Conservation (phyloP, 768 basidiomycete genomes). For the Leccinum rimulosum region DNA sequence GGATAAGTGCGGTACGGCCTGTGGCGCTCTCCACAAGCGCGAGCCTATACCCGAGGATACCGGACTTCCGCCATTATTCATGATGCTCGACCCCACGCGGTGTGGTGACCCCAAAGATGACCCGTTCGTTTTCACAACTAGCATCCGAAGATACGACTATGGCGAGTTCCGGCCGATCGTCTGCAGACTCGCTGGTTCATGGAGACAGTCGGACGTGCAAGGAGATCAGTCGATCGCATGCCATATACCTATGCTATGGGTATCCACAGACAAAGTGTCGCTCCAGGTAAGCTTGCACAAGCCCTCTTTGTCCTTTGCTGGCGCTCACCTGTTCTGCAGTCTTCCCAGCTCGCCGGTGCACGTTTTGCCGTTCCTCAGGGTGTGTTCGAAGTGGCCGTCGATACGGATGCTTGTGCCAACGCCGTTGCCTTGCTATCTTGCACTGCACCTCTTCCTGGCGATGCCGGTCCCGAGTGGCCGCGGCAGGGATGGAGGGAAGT, state of each 20-base stretch:
- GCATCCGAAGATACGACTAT: slow-evolving; percentile 74
- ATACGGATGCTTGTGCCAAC: slow-evolving; percentile 62
- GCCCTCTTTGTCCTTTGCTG: not conserved
- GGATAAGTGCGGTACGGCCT: slow-evolving; percentile 88
- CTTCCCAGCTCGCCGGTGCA: slow-evolving; percentile 53
- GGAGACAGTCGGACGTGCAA: slow-evolving; percentile 67
- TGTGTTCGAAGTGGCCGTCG: slow-evolving; percentile 47
- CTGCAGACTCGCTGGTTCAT: slow-evolving; percentile 67
- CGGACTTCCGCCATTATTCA: slow-evolving; percentile 57
- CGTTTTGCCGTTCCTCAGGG: slow-evolving; percentile 63
- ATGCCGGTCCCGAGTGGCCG: slow-evolving; percentile 81
- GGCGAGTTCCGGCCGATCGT: slow-evolving; percentile 78
- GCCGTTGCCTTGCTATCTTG: slow-evolving; percentile 82
- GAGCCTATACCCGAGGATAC: slow-evolving; percentile 40
- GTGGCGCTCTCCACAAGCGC: slow-evolving; percentile 76
- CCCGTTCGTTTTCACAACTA: slow-evolving; percentile 80
- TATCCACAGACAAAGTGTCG: slow-evolving; percentile 42
- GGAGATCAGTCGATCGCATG: slow-evolving; percentile 52
- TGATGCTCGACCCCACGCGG: slow-evolving; percentile 85
- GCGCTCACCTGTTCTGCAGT: slow-evolving; percentile 36
- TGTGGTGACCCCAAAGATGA: slow-evolving; percentile 74
- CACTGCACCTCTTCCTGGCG: slow-evolving; percentile 63
- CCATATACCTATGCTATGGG: slow-evolving; percentile 67
- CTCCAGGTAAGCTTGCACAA: slow-evolving; percentile 48
- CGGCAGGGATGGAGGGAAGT: slow-evolving; percentile 71